Evolutionary conservation across 1,139 yeast species (phyloP).

Genomic region (Geotrichum aggregatum): DNA sequence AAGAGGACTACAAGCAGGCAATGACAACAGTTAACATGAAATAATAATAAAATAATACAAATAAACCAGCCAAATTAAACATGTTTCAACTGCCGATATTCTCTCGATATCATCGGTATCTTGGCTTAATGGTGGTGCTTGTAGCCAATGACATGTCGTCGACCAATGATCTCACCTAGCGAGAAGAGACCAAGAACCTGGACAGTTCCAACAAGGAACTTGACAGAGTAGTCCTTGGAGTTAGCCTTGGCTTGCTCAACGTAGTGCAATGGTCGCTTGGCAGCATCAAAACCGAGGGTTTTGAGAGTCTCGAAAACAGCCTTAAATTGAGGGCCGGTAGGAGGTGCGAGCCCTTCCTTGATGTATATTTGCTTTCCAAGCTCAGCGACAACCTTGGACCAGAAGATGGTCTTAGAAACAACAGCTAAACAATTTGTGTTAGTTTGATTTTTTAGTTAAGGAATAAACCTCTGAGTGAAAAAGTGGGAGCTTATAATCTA

Average conservation of each 20-base stretch:
- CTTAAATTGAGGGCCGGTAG: conserved; percentile 73
- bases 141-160: conserved; percentile 87
- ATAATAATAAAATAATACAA: conserved; percentile 3
- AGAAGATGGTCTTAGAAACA: conserved; percentile 49
- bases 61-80: background rate
- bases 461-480: conserved; percentile 3
- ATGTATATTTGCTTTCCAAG: conserved; percentile 84
- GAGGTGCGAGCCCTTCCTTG: conserved; percentile 92
- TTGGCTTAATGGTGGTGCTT: conserved; percentile 30
- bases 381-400: conserved; percentile 87
- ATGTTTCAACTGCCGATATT: too few relatives aligned
- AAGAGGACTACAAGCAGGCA: background rate
- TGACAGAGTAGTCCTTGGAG: conserved; percentile 54
- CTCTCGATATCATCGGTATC: too few relatives aligned
- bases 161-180: conserved; percentile 93
- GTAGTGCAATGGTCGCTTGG: conserved; percentile 39
- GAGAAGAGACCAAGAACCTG: conserved; percentile 91
- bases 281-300: conserved; percentile 49
- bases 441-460: background rate
- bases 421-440: conserved; percentile 6
- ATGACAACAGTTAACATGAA: background rate
- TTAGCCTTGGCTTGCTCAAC: conserved; percentile 44
- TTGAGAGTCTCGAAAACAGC: conserved; percentile 60
- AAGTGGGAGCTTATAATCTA: conserved; percentile 14
- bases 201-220: conserved; percentile 70